Evolutionary conservation across 495 filamentous ascomycete genomes (phyloP), one percentile per base, ranked within the genome.

Genomic region (Hyphodiscus hymeniophilus): DNA sequence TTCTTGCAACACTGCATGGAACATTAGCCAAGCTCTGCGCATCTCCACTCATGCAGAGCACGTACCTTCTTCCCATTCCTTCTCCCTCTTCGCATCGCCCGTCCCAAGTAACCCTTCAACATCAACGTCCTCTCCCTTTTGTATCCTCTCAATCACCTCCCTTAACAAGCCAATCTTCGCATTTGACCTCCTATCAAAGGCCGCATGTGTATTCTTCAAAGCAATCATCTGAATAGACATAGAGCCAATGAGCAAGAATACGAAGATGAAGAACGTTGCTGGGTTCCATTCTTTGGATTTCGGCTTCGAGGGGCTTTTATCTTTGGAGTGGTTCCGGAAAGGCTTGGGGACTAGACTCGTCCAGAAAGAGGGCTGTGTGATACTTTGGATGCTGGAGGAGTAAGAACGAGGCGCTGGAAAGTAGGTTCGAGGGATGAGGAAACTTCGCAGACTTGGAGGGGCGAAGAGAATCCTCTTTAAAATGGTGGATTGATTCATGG

Each of bases 221-320:
- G 79, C 71, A 48, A 99, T 84, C 76, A 91, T 82, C 51, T 95
- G 83, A 55, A 99, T 95, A 11, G 89, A 82, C 65, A 96, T 91
- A 48, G 87, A 94, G 1, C 92, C 94, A 54, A 96, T 90, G 50
- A 95, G 74, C 33, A 95, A 72, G 57, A 87, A 89, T 44, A 96
- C 89, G 59, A 87, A 68, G 56, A 99, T 92, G 69, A 84, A 96
- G 58, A 89, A 89, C 0, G 87, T 96, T 12, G 87, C 87, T 1
- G 92, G 94, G 55, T 96, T 97, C 88, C 87, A 94, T 54, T 80
- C 79, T 54, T 82, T 88, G 13, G 73, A 71, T 44, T 74, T 68
- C 21, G 55, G 48, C 39, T 67, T 65, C 35, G 60, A 64, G 55
- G 56, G 42, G 6, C 36, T 34, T 18, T 31, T 24, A 31, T 43